Conservation (phyloP, 2,329 filamentous ascomycete genomes). For the Colletotrichum sp. region DNA sequence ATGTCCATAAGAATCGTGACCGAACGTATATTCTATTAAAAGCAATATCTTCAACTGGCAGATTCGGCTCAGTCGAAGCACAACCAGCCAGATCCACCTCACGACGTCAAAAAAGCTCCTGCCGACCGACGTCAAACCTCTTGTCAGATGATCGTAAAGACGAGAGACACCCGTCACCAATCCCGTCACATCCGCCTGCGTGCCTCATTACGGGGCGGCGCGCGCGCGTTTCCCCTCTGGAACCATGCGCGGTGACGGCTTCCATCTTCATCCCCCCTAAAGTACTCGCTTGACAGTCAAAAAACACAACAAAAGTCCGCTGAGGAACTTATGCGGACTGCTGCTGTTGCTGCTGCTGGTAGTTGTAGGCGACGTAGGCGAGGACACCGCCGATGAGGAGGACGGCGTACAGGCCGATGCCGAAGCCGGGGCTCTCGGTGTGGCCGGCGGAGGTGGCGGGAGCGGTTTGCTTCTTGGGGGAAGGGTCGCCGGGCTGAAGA, state of each 20-base stretch:
- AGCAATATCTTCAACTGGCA: constrained; percentile 8
- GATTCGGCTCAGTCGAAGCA: background rate
- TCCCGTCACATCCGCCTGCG: background rate
- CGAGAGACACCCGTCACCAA: background rate
- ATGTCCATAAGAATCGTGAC: background rate
- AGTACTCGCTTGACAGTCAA: background rate
- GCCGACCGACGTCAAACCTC: background rate
- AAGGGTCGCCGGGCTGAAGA: constrained; percentile 75
- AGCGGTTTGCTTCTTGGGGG: constrained; percentile 65
- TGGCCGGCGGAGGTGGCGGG: constrained; percentile 53
- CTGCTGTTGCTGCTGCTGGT: constrained; percentile 68
- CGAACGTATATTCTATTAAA: constrained; percentile 18
- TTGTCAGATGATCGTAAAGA: background rate
- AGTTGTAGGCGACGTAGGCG: constrained; percentile 86
- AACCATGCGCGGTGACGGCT: background rate
- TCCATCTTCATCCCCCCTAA: background rate
- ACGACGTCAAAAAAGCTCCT: background rate
- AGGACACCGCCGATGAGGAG: constrained; percentile 77
- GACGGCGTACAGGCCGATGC: constrained; percentile 82
- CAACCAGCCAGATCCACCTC: background rate
- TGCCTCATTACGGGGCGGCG: background rate
- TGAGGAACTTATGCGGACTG: constrained; percentile 24
- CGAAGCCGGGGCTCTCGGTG: constrained; percentile 61
- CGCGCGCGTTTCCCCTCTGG: background rate
- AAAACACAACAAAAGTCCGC: background rate